phyloP scores from a whole-genome alignment of 1,284 basidiomycete genomes.

The Volvariella volvacea region DNA sequence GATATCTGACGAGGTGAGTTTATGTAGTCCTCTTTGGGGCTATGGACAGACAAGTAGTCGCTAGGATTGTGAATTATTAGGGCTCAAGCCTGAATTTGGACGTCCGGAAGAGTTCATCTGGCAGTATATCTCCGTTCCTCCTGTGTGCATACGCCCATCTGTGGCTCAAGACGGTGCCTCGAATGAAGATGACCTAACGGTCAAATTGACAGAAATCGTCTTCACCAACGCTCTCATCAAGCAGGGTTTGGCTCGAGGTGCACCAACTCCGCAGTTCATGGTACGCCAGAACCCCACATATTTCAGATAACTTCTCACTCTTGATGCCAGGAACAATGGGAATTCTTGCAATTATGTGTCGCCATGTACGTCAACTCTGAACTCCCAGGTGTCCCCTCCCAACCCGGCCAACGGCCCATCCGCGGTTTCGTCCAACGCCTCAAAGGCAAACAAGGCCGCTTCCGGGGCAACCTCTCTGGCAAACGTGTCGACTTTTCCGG shows the following conservation, averaged over 20 bases:
- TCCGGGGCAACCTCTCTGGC: constrained; percentile 96
- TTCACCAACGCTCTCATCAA: constrained; percentile 94
- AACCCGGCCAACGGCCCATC: constrained; percentile 85
- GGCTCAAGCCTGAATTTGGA: constrained; percentile 84
- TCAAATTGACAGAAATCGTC: constrained; percentile 96
- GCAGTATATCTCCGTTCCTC: constrained; percentile 99
- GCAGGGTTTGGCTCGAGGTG: constrained; percentile 83
- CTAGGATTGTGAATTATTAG: constrained; percentile 92
- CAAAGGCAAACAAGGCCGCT: constrained; percentile 98
- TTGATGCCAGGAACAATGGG: constrained; percentile 93
- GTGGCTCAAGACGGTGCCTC: constrained; percentile 96
- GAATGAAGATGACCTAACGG: constrained; percentile 98
- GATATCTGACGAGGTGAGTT: constrained; percentile 84
- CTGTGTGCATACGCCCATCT: constrained; percentile 95
- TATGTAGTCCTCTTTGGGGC: neutral
- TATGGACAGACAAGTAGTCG: neutral
- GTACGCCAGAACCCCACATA: too few relatives aligned
- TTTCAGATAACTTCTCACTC: too few relatives aligned
- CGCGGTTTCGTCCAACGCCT: constrained; percentile 97
- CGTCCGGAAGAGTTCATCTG: constrained; percentile 98
- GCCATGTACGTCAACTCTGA: constrained; percentile 99
- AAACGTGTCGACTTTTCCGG: constrained; percentile 99
- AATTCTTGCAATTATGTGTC: constrained; percentile 90
- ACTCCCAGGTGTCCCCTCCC: constrained; percentile 85
- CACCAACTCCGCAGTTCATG: constrained; percentile 87